Base-by-base conservation (phyloP, 2,329 filamentous ascomycete genomes). In the Epichloe brachyelytri region DNA sequence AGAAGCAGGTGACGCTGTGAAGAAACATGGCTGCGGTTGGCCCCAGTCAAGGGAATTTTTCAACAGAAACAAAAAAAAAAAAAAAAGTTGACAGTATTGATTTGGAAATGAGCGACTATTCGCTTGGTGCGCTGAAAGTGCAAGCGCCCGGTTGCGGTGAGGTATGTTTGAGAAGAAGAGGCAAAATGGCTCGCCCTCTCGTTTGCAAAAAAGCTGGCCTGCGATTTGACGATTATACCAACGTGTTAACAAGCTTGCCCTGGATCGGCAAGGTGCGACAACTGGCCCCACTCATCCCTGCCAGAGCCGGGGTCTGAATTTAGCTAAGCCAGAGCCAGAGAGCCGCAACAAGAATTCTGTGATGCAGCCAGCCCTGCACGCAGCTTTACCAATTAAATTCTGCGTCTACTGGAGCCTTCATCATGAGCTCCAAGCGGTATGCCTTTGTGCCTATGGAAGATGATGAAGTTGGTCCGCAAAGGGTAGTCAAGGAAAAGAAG, bases 381-480 rank as follows among this genome's bases (percentile, higher is more conserved):
- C 30, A 30, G 30, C 30, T 30, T 30, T 30, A 11, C 30, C 8
- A 30, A 30, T 11, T 30, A 30, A 10, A 30, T 30, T 10, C 41
- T 20, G 15, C 43, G 14, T n/a, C 37, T 41, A 19, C 41, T 4
- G 5, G 34, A 11, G 11, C 3, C 14, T 48, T 30, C 51, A 55
- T 17, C 47, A 76, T 77, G 73, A 73, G 70, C 54, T 70, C 71
- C 45, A 83, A 83, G 64, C 79, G 77, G 59, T 85, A 85, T 63
- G 79, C 81, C 7, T 78, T 85, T 57, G 66, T 85, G 55, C 76
- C 81, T 7, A 85, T 85, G 82, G 80, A 80, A 53, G 79, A 80
- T 11, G 77, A 77, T 36, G 79, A 80, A 55, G 71, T 80, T n/a
- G 73, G 74, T 1, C 74, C 74, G 22, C 72, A 76, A 48, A 74